These are phyloP conservation scores for Daldinia sp. DNA, from an alignment of 2,329 filamentous ascomycete genomes.

Conservation along the genomic window DNA sequence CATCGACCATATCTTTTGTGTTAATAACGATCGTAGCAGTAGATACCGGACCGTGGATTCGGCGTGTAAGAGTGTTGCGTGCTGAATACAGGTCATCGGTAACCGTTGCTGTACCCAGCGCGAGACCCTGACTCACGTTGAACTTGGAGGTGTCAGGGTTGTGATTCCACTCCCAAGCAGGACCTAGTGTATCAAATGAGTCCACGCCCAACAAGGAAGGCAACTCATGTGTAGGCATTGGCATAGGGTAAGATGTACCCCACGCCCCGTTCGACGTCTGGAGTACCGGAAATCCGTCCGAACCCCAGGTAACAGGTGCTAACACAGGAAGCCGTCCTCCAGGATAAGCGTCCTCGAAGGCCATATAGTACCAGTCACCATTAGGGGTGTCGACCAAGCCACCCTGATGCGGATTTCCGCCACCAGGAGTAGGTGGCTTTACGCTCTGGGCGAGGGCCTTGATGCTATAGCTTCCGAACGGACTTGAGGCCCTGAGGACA, in stretches of 20 bases:
- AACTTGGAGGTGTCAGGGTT: conserved; percentile 5
- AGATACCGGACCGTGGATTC: conserved; percentile 1
- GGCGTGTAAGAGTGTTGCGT: conserved; percentile 8
- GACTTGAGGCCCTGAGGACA: conserved; percentile 2
- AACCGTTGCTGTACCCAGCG: background rate
- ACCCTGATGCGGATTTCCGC: conserved; percentile 6
- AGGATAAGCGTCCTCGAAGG: conserved; percentile 6
- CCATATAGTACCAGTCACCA: conserved; percentile 8
- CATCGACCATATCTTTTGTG: background rate
- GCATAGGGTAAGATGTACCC: conserved; percentile 5
- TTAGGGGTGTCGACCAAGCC: conserved; percentile 9
- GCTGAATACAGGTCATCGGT: conserved; percentile 2
- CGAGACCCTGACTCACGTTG: background rate
- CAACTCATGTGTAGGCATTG: background rate
- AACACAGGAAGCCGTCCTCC: conserved; percentile 1
- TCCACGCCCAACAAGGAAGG: background rate
- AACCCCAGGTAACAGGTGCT: conserved; percentile 5
- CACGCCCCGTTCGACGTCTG: background rate
- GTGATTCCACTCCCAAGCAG: conserved; percentile 9
- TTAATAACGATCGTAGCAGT: conserved; percentile 3
- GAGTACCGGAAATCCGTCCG: conserved; percentile 1
- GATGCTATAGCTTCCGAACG: conserved; percentile 2
- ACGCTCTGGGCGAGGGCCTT: background rate
- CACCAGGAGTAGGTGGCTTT: background rate
- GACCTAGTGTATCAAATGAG: background rate